Evolutionary conservation across 1,139 yeast species (phyloP).

Genomic region (Blastobotrys buckinghamii): DNA sequence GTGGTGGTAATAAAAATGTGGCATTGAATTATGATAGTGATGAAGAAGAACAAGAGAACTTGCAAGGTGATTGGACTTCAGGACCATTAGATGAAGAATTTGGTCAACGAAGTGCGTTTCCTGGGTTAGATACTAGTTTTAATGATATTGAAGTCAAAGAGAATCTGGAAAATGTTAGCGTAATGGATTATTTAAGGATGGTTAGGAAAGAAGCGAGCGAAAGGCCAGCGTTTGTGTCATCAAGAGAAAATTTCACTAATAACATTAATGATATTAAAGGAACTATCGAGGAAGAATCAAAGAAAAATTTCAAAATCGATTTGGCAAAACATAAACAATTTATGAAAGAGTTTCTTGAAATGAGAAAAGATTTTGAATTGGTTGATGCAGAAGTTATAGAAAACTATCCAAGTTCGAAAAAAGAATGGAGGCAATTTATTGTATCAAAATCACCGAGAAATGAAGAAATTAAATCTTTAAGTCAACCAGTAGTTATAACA

Average conservation of each 20-base stretch:
- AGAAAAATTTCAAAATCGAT: constrained; percentile 2
- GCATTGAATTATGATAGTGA: constrained; percentile 11
- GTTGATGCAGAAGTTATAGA: background rate
- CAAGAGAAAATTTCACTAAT: constrained; percentile 10
- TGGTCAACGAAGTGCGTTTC: constrained; percentile 43
- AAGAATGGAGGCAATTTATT: constrained; percentile 23
- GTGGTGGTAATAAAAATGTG: constrained; percentile 5
- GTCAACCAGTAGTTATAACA: constrained; percentile 19
- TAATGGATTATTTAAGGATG: constrained; percentile 20
- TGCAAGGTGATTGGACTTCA: constrained; percentile 10
- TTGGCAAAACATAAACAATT: constrained; percentile 18
- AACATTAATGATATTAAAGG: background rate
- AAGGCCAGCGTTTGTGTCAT: constrained; percentile 17
- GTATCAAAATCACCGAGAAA: constrained; percentile 7
- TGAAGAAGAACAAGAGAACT: background rate
- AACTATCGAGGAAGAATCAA: background rate
- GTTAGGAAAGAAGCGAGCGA: constrained; percentile 24
- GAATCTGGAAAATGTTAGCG: constrained; percentile 14
- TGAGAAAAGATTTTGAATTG: constrained; percentile 10
- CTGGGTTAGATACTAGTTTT: constrained; percentile 19
- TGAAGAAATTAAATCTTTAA: constrained; percentile 12
- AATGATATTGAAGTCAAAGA: constrained; percentile 10
- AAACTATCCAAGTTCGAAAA: constrained; percentile 22
- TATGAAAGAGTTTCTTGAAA: constrained; percentile 13
- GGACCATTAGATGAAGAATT: constrained; percentile 34